Percentiles rank a stretch among this genome's conserved stretches.
Conservation (phyloP, 108 stramenopile species). For the Fragilaria crotonensis region DNA sequence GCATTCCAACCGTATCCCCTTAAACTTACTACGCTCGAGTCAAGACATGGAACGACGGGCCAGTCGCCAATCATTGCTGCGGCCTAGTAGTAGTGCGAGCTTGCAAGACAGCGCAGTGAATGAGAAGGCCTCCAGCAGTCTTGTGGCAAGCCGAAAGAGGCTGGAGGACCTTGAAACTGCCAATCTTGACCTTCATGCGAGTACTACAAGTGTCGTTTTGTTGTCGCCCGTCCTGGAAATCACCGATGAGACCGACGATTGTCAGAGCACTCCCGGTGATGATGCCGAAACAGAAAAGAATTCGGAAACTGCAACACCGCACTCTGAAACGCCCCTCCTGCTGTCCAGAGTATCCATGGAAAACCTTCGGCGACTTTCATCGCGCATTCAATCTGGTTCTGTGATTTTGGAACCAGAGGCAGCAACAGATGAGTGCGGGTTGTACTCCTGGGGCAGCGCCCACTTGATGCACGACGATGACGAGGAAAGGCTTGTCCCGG, state of each 20-base stretch:
- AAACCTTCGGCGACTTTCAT: slow-evolving; percentile 2
- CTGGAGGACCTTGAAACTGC: slow-evolving; percentile 3
- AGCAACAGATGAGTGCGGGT: background rate
- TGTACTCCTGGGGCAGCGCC: slow-evolving; percentile 41
- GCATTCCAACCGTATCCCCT: slow-evolving; percentile 46
- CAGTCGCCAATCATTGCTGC: background rate
- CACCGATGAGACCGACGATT: slow-evolving; percentile 1
- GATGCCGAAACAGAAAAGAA: background rate
- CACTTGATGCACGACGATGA: slow-evolving; percentile 45
- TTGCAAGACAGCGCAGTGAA: background rate
- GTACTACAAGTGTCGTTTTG: background rate
- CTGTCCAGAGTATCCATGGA: background rate
- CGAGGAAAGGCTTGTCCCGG: slow-evolving; percentile 12
- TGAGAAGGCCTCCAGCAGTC: slow-evolving; percentile 1
- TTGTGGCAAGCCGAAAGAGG: slow-evolving; percentile 17
- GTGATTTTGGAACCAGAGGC: slow-evolving; percentile 3
- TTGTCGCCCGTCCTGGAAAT: background rate
- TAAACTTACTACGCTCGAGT: slow-evolving; percentile 25
- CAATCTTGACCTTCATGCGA: slow-evolving; percentile 4
- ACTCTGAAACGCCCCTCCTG: slow-evolving; percentile 5
- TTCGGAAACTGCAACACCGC: background rate
- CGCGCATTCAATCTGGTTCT: slow-evolving; percentile 5
- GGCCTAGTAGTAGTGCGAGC: background rate
- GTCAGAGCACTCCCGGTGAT: background rate
- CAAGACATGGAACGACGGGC: slow-evolving; percentile 8